Evolutionary conservation across 1,139 yeast species (phyloP), one percentile per base, ranked within the genome.

Genomic region (Blastobotrys serpentis): DNA sequence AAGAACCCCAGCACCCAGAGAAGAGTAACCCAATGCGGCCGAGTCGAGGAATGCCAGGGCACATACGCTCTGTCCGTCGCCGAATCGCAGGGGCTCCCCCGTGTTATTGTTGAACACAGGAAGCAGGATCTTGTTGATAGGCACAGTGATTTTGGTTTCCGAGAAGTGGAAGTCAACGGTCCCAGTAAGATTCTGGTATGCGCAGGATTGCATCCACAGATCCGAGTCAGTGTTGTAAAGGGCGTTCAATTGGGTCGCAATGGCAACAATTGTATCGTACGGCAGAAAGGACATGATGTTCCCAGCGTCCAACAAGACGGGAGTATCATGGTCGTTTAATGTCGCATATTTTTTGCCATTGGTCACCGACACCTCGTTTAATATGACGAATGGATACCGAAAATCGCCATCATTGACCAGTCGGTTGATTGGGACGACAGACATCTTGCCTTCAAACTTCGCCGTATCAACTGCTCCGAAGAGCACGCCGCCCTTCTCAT

Each of bases 181-280:
- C 0, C 90, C 92, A 25, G 75, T 66, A 19, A 74, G 60, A n/a
- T 72, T 66, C 2, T 71, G 74, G 43, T 76, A 66, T 10, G 69
- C 59, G 67, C 96, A 87, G 52, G 77, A 77, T 21, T 84, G 86
- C 17, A 85, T 63, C 95, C 95, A 56, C 33, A 50, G 45, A 3
- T 56, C 58, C 3, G 56, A 39, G 7, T 48, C 49, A 2, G 41
- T 44, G 29, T 43, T 34, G 41, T 47, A 56, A 8, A 45, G 43
- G 4, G 66, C 65, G 16, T 63, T 58, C 37, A 60, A 41, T 47
- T 62, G 54, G 44, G 60, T 19, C 46, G 56, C 57, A 30, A 62
- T 46, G 13, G 48, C 48, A 32, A 53, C 56, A 29, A 56, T 56
- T 7, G 50, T 54, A 7, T 49, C 39, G 16, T 51, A 55, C 17